A percentile compares a stretch with the other conserved stretches of the same genome.
phyloP scores from a whole-genome alignment of 768 basidiomycete genomes.

The Podaxis sp. region DNA sequence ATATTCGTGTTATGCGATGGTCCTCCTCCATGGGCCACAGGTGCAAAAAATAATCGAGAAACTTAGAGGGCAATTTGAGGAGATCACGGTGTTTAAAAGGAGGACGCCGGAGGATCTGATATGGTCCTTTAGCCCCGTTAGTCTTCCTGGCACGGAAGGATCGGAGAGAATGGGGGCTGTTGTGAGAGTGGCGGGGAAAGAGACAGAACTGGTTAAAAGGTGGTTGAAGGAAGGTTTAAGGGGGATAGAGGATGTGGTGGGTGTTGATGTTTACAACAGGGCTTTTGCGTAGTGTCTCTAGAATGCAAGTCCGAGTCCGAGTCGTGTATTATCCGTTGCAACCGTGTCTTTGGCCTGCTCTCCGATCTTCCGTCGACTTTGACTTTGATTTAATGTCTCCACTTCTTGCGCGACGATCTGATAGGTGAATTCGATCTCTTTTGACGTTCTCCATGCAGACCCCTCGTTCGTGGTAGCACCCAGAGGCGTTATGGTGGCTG shows the following conservation, averaged over 20 bases:
- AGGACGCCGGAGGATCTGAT: slow-evolving; percentile 61
- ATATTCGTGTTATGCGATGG: slow-evolving; percentile 88
- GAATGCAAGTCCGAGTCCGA: neutral
- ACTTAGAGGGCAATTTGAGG: slow-evolving; percentile 49
- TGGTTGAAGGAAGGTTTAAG: slow-evolving; percentile 65
- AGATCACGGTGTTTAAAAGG: slow-evolving; percentile 63
- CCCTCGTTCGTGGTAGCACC: neutral
- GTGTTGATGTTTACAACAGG: slow-evolving; percentile 62
- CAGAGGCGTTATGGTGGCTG: neutral
- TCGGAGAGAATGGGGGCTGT: slow-evolving; percentile 49
- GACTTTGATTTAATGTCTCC: neutral
- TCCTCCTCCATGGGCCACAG: slow-evolving; percentile 76
- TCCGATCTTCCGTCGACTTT: neutral
- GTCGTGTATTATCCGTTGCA: neutral
- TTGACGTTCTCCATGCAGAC: neutral
- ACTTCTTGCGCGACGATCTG: too few relatives aligned
- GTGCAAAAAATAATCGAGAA: slow-evolving; percentile 45
- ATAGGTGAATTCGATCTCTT: too few relatives aligned
- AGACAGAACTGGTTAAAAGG: slow-evolving; percentile 69
- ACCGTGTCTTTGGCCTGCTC: neutral
- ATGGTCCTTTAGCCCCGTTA: slow-evolving; percentile 78
- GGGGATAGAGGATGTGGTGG: slow-evolving; percentile 53
- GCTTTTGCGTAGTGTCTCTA: slow-evolving; percentile 46
- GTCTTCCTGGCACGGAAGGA: slow-evolving; percentile 2
- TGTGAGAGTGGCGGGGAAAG: slow-evolving; percentile 71